Conservation (phyloP, 805 yeast species). For the Metschnikowia vanudenii region DNA sequence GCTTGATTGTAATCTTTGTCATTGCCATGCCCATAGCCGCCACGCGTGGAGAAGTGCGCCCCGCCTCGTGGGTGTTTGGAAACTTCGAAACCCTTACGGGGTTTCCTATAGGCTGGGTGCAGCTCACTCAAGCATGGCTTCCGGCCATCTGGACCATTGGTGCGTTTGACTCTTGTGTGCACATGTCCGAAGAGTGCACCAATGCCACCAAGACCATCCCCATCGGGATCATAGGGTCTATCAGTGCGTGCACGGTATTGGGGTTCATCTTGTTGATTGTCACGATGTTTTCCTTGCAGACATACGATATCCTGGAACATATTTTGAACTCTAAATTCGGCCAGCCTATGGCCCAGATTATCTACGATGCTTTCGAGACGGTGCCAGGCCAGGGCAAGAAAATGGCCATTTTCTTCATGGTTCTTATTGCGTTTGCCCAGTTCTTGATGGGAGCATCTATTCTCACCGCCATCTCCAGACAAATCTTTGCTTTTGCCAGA, state of each 20-base stretch:
- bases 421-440: conserved; percentile 57
- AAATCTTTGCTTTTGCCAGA: conserved; percentile 73
- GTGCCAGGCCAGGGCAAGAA: conserved; percentile 42
- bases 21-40: conserved; percentile 69
- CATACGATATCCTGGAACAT: conserved; percentile 32
- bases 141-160: conserved; percentile 77
- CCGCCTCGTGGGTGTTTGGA: conserved; percentile 56
- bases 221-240: conserved; percentile 59
- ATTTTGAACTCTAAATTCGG: conserved; percentile 35
- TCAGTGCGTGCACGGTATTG: conserved; percentile 53
- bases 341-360: conserved; percentile 64
- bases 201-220: conserved; percentile 65
- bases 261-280: conserved; percentile 59
- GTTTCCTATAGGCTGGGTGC: conserved; percentile 61
- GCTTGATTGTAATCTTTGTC: conserved; percentile 51
- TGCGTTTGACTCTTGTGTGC: conserved; percentile 69
- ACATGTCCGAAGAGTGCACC: conserved; percentile 68
- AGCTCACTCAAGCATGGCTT: conserved; percentile 48
- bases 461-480: conserved; percentile 64
- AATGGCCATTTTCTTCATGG: conserved; percentile 66
- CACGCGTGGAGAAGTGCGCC: conserved; percentile 36
- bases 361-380: conserved; percentile 49
- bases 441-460: conserved; percentile 67
- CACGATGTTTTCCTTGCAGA: conserved; percentile 53
- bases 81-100: conserved; percentile 47